Conservation (phyloP, 2,329 filamentous ascomycete genomes). For the Penicillium capsulatum region DNA sequence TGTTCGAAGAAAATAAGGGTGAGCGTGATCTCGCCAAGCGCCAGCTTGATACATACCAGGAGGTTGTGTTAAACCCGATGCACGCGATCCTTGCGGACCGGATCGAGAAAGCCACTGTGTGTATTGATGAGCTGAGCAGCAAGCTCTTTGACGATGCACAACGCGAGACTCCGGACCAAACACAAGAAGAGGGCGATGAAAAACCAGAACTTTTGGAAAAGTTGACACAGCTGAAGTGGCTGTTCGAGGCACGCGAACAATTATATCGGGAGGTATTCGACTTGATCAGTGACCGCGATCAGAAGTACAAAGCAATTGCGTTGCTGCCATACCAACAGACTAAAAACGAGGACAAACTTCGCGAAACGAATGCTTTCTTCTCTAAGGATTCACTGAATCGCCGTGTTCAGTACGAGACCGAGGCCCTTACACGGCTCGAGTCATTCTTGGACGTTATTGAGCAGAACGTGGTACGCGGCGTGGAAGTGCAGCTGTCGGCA, state of each 20-base stretch:
- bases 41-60: conserved; percentile 81
- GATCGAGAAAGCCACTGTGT: conserved; percentile 66
- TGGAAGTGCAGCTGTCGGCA: conserved; percentile 84
- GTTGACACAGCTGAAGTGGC: conserved; percentile 90
- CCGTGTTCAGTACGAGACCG: conserved; percentile 64
- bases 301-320: conserved; percentile 80
- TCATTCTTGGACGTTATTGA: conserved; percentile 77
- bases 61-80: conserved; percentile 74
- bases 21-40: conserved; percentile 70
- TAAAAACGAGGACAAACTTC: conserved; percentile 72
- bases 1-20: conserved; percentile 63
- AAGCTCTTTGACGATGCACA: conserved; percentile 70
- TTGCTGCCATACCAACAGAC: conserved; percentile 72
- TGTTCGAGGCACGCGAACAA: conserved; percentile 88
- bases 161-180: conserved; percentile 68
- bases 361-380: conserved; percentile 78
- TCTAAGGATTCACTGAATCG: conserved; percentile 70
- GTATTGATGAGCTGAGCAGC: conserved; percentile 70
- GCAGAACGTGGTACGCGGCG: conserved; percentile 77
- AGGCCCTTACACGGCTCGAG: conserved; percentile 67
- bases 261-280: conserved; percentile 83
- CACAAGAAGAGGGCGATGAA: conserved; percentile 93
- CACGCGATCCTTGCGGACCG: conserved; percentile 74
- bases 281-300: conserved; percentile 76
- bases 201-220: conserved; percentile 91